Percentiles rank a stretch among this genome's conserved stretches.
Evolutionary conservation across 139 green algal species (phyloP).

Genomic region (Chlorella sp.): DNA sequence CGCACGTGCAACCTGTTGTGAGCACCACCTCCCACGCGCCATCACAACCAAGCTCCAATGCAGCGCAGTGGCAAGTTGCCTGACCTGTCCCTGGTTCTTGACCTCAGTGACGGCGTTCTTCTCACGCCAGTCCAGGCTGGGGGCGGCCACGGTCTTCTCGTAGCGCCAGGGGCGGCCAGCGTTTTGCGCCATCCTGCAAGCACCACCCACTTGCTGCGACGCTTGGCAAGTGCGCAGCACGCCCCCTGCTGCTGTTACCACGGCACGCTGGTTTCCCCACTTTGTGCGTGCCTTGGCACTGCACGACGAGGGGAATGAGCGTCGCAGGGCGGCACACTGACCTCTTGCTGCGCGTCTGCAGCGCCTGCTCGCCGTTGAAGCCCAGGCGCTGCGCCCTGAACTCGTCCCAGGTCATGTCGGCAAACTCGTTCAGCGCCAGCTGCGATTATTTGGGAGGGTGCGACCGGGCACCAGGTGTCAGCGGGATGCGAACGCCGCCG

Average conservation of each 20-base stretch:
- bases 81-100: slow-evolving; percentile 85
- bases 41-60: background rate
- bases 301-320: too few relatives aligned
- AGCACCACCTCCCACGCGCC: too few relatives aligned
- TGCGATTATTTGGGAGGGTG: too few relatives aligned
- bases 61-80: background rate
- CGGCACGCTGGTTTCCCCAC: too few relatives aligned
- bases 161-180: slow-evolving; percentile 38
- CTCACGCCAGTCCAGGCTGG: slow-evolving; percentile 70
- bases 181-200: background rate
- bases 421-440: slow-evolving; percentile 83
- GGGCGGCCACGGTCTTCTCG: slow-evolving; percentile 36
- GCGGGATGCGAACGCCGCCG: too few relatives aligned
- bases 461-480: too few relatives aligned
- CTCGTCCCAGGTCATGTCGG: slow-evolving; percentile 83
- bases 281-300: too few relatives aligned
- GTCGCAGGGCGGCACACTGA: too few relatives aligned
- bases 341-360: background rate
- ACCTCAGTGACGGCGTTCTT: slow-evolving; percentile 77
- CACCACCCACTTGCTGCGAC: too few relatives aligned
- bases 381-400: slow-evolving; percentile 55
- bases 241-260: too few relatives aligned
- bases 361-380: slow-evolving; percentile 22
- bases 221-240: too few relatives aligned
- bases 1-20: background rate